Conservation (phyloP, 305 asterid species). For the Euphrasia arctica region DNA sequence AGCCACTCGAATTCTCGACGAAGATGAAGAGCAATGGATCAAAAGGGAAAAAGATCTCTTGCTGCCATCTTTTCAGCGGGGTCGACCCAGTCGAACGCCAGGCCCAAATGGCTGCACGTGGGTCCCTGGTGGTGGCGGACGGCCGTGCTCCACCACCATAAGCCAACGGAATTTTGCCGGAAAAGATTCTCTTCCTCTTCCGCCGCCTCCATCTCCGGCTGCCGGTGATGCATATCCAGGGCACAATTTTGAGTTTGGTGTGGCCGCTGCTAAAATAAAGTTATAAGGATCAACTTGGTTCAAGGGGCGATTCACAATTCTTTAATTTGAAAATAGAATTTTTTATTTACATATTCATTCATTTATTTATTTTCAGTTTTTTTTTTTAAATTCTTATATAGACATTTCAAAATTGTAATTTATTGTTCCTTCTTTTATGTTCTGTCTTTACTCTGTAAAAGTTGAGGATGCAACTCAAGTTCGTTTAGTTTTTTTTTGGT, state of each 20-base stretch:
- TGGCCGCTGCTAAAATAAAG: conserved; percentile 30
- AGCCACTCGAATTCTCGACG: conserved; percentile 37
- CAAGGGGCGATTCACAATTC: conserved; percentile 18
- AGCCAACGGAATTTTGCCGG: conserved; percentile 36
- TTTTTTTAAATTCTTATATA: neutral
- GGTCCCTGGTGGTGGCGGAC: conserved; percentile 28
- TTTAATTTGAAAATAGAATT: neutral
- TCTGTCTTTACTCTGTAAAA: too few species aligned
- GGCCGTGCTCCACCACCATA: conserved; percentile 33
- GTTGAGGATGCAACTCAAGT: too few species aligned
- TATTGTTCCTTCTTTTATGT: neutral
- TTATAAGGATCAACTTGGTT: neutral
- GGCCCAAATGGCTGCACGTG: conserved; percentile 36
- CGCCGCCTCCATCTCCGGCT: conserved; percentile 14
- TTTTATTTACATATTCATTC: too few species aligned
- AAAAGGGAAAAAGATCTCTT: conserved; percentile 27
- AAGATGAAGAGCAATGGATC: conserved; percentile 39
- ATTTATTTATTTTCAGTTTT: neutral
- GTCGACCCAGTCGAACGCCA: conserved; percentile 28
- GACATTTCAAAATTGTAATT: neutral
- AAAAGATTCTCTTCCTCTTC: neutral
- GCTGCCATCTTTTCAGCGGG: conserved; percentile 32
- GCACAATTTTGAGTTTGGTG: conserved; percentile 31
- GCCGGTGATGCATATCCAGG: conserved; percentile 29
- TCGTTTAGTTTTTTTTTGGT: too few species aligned